These are phyloP conservation scores for Endocladia muricata DNA, from an alignment of 31 red algal species.

Conservation along the genomic window DNA sequence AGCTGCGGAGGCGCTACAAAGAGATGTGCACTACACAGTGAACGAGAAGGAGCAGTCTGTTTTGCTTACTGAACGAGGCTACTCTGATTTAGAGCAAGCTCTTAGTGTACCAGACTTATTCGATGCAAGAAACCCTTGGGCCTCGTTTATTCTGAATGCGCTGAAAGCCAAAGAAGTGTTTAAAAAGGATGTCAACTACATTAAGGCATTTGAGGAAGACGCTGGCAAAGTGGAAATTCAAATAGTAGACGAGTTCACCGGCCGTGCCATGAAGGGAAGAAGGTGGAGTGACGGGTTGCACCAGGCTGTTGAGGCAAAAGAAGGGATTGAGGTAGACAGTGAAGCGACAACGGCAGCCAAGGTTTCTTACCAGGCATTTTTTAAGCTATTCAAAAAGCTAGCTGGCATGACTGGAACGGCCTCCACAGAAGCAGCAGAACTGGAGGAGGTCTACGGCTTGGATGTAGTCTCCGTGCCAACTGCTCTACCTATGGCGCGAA, in stretches of 20 bases:
- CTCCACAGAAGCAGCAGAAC: constrained; percentile 73
- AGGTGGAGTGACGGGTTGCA: constrained; percentile 95
- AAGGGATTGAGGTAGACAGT: constrained; percentile 61
- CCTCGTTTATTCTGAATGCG: constrained; percentile 81
- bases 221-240: constrained; percentile 47
- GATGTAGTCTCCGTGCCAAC: constrained; percentile 81
- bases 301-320: constrained; percentile 97
- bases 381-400: constrained; percentile 78
- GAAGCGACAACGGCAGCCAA: constrained; percentile 71
- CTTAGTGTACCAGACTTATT: constrained; percentile 61
- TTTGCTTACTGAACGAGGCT: constrained; percentile 57
- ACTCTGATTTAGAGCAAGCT: constrained; percentile 43
- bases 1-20: constrained; percentile 20
- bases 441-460: constrained; percentile 73
- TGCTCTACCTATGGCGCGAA: constrained; percentile 80
- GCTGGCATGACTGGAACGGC: constrained; percentile 98
- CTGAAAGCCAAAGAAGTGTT: constrained; percentile 94
- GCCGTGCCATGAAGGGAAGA: constrained; percentile 78
- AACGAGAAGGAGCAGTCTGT: constrained; percentile 76
- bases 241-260: constrained; percentile 96
- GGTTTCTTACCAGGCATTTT: constrained; percentile 92
- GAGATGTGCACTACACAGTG: constrained; percentile 49
- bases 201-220: constrained; percentile 37
- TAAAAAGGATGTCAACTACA: constrained; percentile 84
- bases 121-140: constrained; percentile 82